These are phyloP conservation scores for Phytophthora podocarpi DNA, from an alignment of 352 stramenopile species.

Conservation along the genomic window DNA sequence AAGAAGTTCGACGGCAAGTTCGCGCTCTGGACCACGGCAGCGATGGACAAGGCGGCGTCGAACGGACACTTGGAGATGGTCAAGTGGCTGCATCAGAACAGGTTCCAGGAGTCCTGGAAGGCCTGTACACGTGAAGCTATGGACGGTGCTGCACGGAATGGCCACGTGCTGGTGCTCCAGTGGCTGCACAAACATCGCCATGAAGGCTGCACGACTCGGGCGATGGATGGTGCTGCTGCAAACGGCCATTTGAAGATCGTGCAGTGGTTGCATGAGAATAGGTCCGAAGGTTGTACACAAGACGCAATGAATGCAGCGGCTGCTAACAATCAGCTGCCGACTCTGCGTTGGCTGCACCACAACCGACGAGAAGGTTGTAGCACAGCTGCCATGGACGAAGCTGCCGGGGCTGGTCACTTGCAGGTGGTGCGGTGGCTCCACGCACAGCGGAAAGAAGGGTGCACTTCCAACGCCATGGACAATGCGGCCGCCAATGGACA, in stretches of 20 bases:
- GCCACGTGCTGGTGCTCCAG: slow-evolving; percentile 25
- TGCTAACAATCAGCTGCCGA: slow-evolving; percentile 25
- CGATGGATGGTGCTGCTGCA: slow-evolving; percentile 33
- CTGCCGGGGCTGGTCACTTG: slow-evolving; percentile 25
- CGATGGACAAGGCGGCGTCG: slow-evolving; percentile 35
- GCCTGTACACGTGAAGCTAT: slow-evolving; percentile 37
- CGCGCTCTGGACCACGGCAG: slow-evolving; percentile 35
- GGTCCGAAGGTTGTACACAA: slow-evolving; percentile 25
- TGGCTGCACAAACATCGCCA: slow-evolving; percentile 38
- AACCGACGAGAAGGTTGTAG: slow-evolving; percentile 32
- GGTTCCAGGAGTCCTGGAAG: slow-evolving; percentile 36
- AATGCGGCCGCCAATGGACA: slow-evolving; percentile 36
- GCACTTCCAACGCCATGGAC: slow-evolving; percentile 38
- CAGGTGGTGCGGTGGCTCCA: slow-evolving; percentile 35
- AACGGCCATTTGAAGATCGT: slow-evolving; percentile 35
- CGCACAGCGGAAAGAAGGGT: slow-evolving; percentile 23
- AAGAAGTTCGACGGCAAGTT: slow-evolving; percentile 37
- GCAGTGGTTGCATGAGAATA: slow-evolving; percentile 36
- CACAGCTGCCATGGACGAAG: slow-evolving; percentile 29
- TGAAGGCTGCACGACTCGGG: slow-evolving; percentile 33
- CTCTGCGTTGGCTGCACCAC: slow-evolving; percentile 26
- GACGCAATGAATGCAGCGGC: slow-evolving; percentile 32
- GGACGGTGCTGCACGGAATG: slow-evolving; percentile 35
- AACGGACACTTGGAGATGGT: slow-evolving; percentile 43
- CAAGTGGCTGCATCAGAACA: slow-evolving; percentile 48